Evolutionary conservation across 306 rosid species (phyloP).

Genomic region (Cicer cuneatum): DNA sequence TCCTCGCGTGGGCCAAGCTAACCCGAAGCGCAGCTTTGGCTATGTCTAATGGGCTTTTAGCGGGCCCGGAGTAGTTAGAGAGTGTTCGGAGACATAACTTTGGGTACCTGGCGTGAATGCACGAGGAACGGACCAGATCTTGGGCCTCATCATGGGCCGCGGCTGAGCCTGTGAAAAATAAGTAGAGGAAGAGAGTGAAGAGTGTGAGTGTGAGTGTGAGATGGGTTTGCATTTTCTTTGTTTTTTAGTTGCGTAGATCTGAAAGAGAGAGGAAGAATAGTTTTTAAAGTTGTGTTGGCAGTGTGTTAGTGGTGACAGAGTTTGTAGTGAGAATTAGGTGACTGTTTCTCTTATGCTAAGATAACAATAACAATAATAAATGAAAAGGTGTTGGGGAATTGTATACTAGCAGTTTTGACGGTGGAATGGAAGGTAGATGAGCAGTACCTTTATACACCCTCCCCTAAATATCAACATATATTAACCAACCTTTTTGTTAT

Average conservation of each 20-base stretch:
- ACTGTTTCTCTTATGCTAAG: background rate
- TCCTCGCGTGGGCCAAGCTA: slow-evolving; percentile 60
- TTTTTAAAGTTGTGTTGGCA: background rate
- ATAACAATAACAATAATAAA: background rate
- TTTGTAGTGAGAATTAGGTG: background rate
- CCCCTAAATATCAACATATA: no score
- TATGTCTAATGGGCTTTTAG: slow-evolving; percentile 58
- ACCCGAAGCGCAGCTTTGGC: slow-evolving; percentile 65
- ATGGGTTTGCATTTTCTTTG: slow-evolving; percentile 14
- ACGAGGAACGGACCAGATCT: slow-evolving; percentile 71
- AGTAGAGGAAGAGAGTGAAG: slow-evolving; percentile 23
- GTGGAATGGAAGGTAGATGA: background rate
- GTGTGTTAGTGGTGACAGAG: slow-evolving; percentile 7
- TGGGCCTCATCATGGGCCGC: slow-evolving; percentile 11
- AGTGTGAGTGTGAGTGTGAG: slow-evolving; percentile 13
- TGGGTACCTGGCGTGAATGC: slow-evolving; percentile 75
- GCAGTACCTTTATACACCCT: no score
- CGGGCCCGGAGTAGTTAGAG: slow-evolving; percentile 57
- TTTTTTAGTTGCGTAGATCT: slow-evolving; percentile 26
- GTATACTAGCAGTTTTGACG: background rate
- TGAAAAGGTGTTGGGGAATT: background rate
- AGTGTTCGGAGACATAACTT: slow-evolving; percentile 68
- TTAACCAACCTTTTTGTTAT: no score
- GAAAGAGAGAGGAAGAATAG: background rate
- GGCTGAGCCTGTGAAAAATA: background rate